Base-by-base conservation (phyloP, 345 rosid species). In the Eucalyptus cloeziana region DNA sequence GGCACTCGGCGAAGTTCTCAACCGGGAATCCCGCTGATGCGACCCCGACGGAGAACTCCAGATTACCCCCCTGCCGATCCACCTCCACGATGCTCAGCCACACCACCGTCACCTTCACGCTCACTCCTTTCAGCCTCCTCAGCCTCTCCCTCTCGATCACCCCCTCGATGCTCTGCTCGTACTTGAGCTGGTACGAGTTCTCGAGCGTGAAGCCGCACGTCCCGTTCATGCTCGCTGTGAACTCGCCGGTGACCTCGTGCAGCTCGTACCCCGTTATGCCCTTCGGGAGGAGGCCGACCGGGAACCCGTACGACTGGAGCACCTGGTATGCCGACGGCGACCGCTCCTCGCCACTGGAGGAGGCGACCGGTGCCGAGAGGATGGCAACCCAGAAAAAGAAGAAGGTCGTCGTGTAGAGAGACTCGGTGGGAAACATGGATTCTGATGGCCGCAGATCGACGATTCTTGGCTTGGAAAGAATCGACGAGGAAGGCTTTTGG, bases 31-130 rank as follows among this genome's bases (percentile, higher is more conserved):
- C 91, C 3, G 95, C 94, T 15, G 95, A 96, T 37, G 93, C 92
- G n/a, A 95, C 91, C 40, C 97, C 97, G 22, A 96, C 94, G 25
- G 97, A 95, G 91, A 97, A 93, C 49, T 89, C 87, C 50, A 95
- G 91, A 21, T 93, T 93, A 3, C 86, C 89, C 44, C 94, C 94
- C 22, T 90, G 90, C 37, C 88, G 93, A 86, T 47, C 89, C 37
- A 96, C 94, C 87, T 94, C 93, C 45, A 86, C 91, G 25, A 95
- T 96, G 86, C 86, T 90, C 45, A 95, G 79, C 98, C 99, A 95
- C 14, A 96, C 79, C 3, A 96, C 83, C 62, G 94, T 81, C 19
- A 95, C 92, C 90, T 93, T 94, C 37, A 96, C 97, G 47, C 91
- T 90, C 14, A 94, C 93, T 5, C 98, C 98, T 33, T 86, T 58